Conservation (phyloP, 345 rosid genomes). For the Melastoma malabathricum region DNA sequence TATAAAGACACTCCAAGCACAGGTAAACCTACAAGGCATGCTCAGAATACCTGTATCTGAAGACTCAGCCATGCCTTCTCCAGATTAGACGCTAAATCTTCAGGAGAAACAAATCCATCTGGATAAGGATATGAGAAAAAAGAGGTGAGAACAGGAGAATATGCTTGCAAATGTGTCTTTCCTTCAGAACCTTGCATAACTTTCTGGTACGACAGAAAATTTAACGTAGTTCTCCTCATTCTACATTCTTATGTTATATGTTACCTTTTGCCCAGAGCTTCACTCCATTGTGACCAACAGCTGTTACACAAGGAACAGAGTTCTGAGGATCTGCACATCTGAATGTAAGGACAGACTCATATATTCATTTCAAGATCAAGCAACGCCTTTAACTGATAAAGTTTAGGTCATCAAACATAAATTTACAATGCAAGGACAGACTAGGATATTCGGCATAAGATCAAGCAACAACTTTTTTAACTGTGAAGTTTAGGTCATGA, state of each 20-base stretch:
- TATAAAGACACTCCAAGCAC: neutral
- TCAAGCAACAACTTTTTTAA: too few relatives aligned
- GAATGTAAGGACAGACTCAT: conserved; percentile 43
- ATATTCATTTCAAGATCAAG: too few relatives aligned
- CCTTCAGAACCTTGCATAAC: too few relatives aligned
- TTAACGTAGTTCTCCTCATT: too few relatives aligned
- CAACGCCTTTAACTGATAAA: neutral
- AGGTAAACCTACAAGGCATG: neutral
- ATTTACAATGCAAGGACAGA: neutral
- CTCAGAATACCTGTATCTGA: conserved; percentile 53
- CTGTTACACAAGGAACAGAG: conserved; percentile 60
- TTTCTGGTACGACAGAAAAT: too few relatives aligned
- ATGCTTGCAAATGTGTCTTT: too few relatives aligned
- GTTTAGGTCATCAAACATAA: neutral
- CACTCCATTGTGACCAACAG: conserved; percentile 72
- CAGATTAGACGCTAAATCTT: conserved; percentile 51
- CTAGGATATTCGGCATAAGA: neutral
- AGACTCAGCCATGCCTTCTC: conserved; percentile 78
- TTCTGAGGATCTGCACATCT: conserved; percentile 50
- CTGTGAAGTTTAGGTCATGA: too few relatives aligned
- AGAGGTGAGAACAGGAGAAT: neutral
- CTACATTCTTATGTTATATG: neutral
- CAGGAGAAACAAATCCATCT: conserved; percentile 72
- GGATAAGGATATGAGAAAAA: conserved; percentile 6
- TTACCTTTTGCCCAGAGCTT: conserved; percentile 77